Evolutionary conservation across 371 early-diverging fungal species (phyloP).

Genomic region (Choanephora cucurbitarum): DNA sequence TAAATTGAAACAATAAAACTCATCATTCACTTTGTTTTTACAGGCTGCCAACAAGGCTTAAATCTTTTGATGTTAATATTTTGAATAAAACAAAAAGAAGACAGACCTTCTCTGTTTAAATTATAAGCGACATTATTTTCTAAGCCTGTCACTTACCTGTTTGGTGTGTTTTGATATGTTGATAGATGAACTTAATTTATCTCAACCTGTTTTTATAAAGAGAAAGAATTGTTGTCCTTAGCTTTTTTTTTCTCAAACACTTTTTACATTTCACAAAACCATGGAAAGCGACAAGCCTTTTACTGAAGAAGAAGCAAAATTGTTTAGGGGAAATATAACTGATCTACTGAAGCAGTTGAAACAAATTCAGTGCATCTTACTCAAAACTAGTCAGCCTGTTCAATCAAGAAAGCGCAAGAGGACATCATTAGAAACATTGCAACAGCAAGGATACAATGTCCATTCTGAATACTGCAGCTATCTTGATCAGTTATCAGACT

Average conservation of each 20-base stretch:
- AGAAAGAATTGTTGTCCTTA: too few species aligned
- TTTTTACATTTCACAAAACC: background rate
- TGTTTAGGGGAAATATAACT: background rate
- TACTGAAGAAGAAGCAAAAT: background rate
- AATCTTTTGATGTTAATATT: constrained; percentile 3
- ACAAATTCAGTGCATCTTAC: background rate
- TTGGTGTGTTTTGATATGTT: too few species aligned
- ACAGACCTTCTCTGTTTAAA: background rate
- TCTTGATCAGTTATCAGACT: background rate
- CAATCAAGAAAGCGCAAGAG: background rate
- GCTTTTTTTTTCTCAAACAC: too few species aligned
- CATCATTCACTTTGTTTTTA: too few species aligned
- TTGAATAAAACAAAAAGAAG: background rate
- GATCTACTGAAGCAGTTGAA: background rate
- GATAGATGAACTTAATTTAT: too few species aligned
- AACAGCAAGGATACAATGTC: background rate
- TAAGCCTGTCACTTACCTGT: too few species aligned
- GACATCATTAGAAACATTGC: background rate
- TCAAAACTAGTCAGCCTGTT: background rate
- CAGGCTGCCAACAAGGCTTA: constrained; percentile 35
- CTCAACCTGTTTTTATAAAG: too few species aligned
- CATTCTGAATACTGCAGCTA: background rate
- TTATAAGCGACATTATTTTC: background rate
- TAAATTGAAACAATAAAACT: too few species aligned
- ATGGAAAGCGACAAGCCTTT: background rate